Percentiles rank a stretch among this genome's conserved stretches.
These are phyloP conservation scores for Amorphotheca resinae DNA, from an alignment of 495 filamentous ascomycete genomes.

Conservation along the genomic window DNA sequence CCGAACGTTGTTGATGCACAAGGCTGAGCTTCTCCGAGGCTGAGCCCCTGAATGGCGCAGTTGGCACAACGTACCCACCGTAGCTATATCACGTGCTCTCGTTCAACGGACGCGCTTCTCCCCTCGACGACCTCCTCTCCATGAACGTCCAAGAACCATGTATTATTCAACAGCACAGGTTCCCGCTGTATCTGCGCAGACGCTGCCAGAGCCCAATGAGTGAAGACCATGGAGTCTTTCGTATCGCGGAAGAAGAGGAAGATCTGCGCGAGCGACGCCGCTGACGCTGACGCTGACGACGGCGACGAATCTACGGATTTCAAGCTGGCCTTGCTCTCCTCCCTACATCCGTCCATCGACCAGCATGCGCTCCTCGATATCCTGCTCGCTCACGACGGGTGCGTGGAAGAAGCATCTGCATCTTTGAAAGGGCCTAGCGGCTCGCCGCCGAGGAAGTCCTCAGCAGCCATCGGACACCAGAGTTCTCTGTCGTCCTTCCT, in stretches of 20 bases:
- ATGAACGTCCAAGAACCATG: too few relatives aligned
- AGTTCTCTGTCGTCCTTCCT: constrained; percentile 45
- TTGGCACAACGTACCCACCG: too few relatives aligned
- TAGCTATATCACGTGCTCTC: too few relatives aligned
- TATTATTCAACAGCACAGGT: too few relatives aligned
- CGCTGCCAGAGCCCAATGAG: too few relatives aligned
- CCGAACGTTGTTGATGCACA: too few relatives aligned
- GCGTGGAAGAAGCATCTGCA: constrained; percentile 48
- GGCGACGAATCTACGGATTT: constrained; percentile 74
- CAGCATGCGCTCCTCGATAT: constrained; percentile 63
- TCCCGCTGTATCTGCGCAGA: too few relatives aligned
- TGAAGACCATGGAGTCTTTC: constrained; percentile 3
- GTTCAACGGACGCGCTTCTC: too few relatives aligned
- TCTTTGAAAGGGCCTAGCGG: constrained; percentile 28
- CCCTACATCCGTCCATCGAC: constrained; percentile 51
- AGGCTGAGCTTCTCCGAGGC: too few relatives aligned
- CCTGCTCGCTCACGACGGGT: constrained; percentile 65
- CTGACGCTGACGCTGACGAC: not conserved
- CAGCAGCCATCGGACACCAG: constrained; percentile 34
- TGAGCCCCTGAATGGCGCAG: too few relatives aligned
- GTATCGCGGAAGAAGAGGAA: constrained; percentile 1
- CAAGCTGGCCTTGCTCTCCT: constrained; percentile 73
- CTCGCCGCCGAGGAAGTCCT: constrained; percentile 26
- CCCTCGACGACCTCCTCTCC: too few relatives aligned
- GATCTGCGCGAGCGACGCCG: not conserved